Percentiles rank a stretch among this genome's conserved stretches.
Conservation (phyloP, 352 stramenopile genomes). For the Phytophthora tubulina region DNA sequence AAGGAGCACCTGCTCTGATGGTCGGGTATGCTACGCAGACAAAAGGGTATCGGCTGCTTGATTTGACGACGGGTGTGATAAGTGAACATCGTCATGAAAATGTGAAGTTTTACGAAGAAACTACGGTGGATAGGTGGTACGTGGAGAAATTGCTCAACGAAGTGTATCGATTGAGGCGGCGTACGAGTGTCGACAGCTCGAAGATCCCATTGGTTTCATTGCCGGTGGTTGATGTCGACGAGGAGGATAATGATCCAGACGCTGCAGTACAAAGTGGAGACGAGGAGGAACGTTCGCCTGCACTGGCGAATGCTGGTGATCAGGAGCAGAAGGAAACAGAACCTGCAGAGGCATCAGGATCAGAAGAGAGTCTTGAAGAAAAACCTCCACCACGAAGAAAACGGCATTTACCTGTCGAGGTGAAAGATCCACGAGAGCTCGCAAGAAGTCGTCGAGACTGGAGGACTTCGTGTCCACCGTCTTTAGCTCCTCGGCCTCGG, state of each 20-base stretch:
- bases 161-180: slow-evolving; percentile 10
- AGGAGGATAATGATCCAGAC: neutral
- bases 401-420: slow-evolving; percentile 20
- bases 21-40: slow-evolving; percentile 20
- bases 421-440: slow-evolving; percentile 1
- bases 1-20: slow-evolving; percentile 5
- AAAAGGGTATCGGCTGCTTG: slow-evolving; percentile 23
- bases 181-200: slow-evolving; percentile 8
- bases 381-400: slow-evolving; percentile 5
- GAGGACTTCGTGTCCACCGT: slow-evolving; percentile 9
- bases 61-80: slow-evolving; percentile 17
- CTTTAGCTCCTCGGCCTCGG: slow-evolving; percentile 19
- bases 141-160: slow-evolving; percentile 22
- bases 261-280: too few species aligned
- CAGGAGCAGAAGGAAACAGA: neutral
- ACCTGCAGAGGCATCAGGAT: neutral
- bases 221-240: slow-evolving; percentile 5
- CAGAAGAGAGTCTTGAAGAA: slow-evolving; percentile 25
- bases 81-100: slow-evolving; percentile 14
- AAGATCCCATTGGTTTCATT: slow-evolving; percentile 7
- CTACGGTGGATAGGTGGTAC: slow-evolving; percentile 15
- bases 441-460: slow-evolving; percentile 10
- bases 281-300: neutral
- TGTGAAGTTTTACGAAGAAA: slow-evolving; percentile 31
- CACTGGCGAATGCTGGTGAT: neutral